Base-by-base conservation (phyloP, 768 basidiomycete species). In the Trametes cinnabarina region DNA sequence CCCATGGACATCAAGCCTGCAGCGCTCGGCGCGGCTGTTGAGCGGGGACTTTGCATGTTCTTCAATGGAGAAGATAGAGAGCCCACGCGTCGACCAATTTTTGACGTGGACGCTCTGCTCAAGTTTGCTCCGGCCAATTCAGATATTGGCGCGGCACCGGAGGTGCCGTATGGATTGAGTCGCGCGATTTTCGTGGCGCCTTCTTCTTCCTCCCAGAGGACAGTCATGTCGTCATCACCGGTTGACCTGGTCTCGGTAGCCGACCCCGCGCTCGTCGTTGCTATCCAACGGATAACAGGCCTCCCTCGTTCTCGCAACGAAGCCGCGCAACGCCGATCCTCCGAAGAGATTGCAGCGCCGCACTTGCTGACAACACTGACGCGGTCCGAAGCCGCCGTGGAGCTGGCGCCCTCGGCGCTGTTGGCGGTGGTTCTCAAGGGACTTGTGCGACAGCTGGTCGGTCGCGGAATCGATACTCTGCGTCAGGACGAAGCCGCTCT, bases 331-430 rank as follows among this genome's bases (percentile, higher is more conserved):
- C 28, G 20, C 46, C 17, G 15, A 28, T 32, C 35, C n/a, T n/a
- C n/a, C 42, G 26, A 53, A 26, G 30, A 30, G 47, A 35, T n/a
- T 26, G 46, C 47, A 39, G 15, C 53, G 22, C 4, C 8, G 23
- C 19, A 25, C 10, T 26, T 22, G 32, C 20, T 25, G 41, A 34
- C 55, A 20, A 12, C 41, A 20, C 48, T 54, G 47, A n/a, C 63
- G 42, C 55, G 65, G 57, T 54, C 57, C 14, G 42, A 35, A 28
- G 40, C 57, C 8, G 73, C 72, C 41, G 64, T 44, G 6, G 47
- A 48, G 1, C 64, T 79, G n/a, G 71, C 72, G 19, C 72, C 77
- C 3, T 68, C 68, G 5, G 77, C 76, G 15, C 32, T 77, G n/a
- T 63, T 79, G 47, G 65, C 77, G 8, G 66, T 71, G 46, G 55